phyloP scores from a whole-genome alignment of 345 rosid genomes.

The Ricinus communis region DNA sequence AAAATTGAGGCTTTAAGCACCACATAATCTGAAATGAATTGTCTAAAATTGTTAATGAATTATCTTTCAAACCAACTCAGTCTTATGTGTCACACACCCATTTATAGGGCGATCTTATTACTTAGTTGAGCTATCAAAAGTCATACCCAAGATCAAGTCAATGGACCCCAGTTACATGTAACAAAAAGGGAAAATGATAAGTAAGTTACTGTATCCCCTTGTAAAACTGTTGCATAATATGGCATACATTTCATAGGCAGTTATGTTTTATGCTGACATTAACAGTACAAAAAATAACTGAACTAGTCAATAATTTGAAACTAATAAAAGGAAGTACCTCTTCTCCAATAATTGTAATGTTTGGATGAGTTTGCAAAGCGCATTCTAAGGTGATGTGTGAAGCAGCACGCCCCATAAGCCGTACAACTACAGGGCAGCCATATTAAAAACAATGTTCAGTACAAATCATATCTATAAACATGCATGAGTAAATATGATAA shows the following conservation, averaged over 20 bases:
- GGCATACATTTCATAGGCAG: not conserved
- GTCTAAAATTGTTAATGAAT: not conserved
- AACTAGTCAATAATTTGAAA: not conserved
- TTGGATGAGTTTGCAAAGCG: slow-evolving; percentile 97
- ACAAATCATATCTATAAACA: not conserved
- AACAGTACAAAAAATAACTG: not conserved
- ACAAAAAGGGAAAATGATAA: too few species aligned
- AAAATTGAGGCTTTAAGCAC: not conserved
- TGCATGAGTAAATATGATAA: not conserved
- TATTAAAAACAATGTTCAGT: not conserved
- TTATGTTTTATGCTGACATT: not conserved
- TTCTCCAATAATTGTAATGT: slow-evolving; percentile 91
- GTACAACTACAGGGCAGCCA: slow-evolving; percentile 66
- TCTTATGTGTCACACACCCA: not conserved
- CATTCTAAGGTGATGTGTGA: slow-evolving; percentile 97
- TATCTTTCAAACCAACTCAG: not conserved
- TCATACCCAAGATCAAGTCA: not conserved
- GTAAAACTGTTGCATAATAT: not conserved
- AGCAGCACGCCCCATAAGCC: slow-evolving; percentile 99
- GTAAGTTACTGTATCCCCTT: not conserved
- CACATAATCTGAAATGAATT: not conserved
- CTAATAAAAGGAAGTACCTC: slow-evolving; percentile 49
- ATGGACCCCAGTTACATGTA: too few species aligned
- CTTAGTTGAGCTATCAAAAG: not conserved
- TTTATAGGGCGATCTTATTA: not conserved